Evolutionary conservation across 768 basidiomycete genomes (phyloP).

Genomic region (Lactarius hengduanensis): DNA sequence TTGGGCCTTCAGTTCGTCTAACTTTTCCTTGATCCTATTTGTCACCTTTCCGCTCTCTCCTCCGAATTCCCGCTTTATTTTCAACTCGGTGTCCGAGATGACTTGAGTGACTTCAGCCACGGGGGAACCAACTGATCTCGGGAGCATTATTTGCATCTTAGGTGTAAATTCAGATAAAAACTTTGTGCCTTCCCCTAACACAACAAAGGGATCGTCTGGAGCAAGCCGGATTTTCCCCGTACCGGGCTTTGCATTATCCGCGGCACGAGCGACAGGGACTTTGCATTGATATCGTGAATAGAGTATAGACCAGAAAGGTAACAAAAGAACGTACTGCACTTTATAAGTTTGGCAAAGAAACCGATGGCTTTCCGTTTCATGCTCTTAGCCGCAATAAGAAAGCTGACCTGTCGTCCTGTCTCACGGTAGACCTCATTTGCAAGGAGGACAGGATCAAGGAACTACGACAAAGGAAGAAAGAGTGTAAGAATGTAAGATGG

Average conservation of each 20-base stretch:
- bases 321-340: constrained; percentile 63
- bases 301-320: background rate
- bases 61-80: constrained; percentile 83
- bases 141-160: constrained; percentile 83
- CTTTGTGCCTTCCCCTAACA: constrained; percentile 77
- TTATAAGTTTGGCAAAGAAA: constrained; percentile 78
- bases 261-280: constrained; percentile 95
- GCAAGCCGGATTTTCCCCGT: constrained; percentile 71
- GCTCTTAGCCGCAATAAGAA: constrained; percentile 87
- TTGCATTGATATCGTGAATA: background rate
- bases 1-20: constrained; percentile 54
- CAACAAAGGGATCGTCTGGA: constrained; percentile 71
- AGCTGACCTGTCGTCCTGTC: constrained; percentile 74
- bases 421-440: constrained; percentile 82
- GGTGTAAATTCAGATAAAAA: constrained; percentile 74
- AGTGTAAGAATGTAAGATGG: background rate
- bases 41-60: constrained; percentile 78
- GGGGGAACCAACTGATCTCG: constrained; percentile 72
- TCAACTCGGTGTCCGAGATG: constrained; percentile 81
- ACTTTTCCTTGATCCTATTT: constrained; percentile 61
- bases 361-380: constrained; percentile 75
- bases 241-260: constrained; percentile 78
- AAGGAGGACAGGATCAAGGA: constrained; percentile 85
- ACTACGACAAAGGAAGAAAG: constrained; percentile 46
- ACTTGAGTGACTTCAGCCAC: constrained; percentile 86